Conservation (phyloP, 257 asterid species). For the Solanum raphanifolium region DNA sequence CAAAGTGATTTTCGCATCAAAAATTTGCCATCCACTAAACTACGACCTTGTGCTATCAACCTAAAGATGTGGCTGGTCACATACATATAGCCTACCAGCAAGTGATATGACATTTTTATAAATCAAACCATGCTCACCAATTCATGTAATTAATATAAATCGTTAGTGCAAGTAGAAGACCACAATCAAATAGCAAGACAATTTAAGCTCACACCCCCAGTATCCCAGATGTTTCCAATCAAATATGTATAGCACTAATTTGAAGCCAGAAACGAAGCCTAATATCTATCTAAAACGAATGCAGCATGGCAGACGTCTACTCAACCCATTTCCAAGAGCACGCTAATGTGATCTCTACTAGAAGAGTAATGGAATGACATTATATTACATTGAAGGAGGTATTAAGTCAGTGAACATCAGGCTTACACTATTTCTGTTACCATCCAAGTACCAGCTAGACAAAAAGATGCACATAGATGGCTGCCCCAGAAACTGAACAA, state of each 20-base stretch:
- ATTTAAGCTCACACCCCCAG: neutral
- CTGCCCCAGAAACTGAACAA: neutral
- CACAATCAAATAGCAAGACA: neutral
- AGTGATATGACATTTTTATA: too few relatives aligned
- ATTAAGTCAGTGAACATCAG: neutral
- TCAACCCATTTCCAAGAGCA: neutral
- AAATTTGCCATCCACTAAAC: neutral
- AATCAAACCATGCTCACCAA: neutral
- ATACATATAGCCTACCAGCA: too few relatives aligned
- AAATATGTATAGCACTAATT: neutral
- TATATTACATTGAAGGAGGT: neutral
- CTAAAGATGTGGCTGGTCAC: too few relatives aligned
- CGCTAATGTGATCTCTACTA: neutral
- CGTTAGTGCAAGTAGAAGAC: neutral
- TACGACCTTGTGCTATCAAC: neutral
- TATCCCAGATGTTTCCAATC: neutral
- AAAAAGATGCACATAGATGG: neutral
- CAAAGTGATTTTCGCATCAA: neutral
- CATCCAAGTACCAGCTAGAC: neutral
- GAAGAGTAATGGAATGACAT: neutral
- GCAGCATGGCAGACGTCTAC: neutral
- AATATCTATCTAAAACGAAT: neutral
- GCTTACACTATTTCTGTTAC: neutral
- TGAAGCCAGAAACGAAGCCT: neutral
- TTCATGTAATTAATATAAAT: neutral